Base-by-base conservation (phyloP, 306 rosid species). In the Vigna reflexopilosa region DNA sequence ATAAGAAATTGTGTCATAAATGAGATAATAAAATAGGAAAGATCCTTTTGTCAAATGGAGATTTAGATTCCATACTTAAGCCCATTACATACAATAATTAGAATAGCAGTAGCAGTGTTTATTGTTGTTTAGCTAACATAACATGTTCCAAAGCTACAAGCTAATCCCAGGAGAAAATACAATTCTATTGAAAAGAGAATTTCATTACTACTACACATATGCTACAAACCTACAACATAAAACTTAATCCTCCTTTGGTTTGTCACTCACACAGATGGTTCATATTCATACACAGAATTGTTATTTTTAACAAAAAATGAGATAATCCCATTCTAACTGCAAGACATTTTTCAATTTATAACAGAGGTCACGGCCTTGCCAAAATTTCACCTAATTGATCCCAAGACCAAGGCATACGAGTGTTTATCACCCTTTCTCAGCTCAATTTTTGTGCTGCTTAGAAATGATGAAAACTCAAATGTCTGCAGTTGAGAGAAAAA, bases 131-230 rank as follows among this genome's bases (percentile, higher is more conserved):
- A 55, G 32, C 26, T 15, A 66, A 11, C 34, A 4, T 30, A 34
- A 7, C 48, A 54, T 54, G 47, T 34, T 10, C 67, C 75, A 77
- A 56, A 28, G 59, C 38, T 67, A 77, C 67, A 44, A 67, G 57
- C 66, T 32, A 72, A 72, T 72, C 34, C 50, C 49, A 0, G 38
- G 36, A 48, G 74, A 77, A 58, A 22, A 40, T 67, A 52, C 1
- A 42, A 45, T 19, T 16, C 20, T 61, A 78, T 34, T 40, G 6
- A 58, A 61, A 48, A 16, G 17, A 71, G 8, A 66, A 56, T 17
- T 80, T 30, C 22, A 40, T 73, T 67, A 26, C 54, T 6, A 57
- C 17, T 28, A 50, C 71, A 80, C 7, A 20, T 67, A 67, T 67
- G 30, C 28, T 51, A 73, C 61, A 66, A 73, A 52, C 19, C 77